Percentiles rank a stretch among this genome's conserved stretches.
These are phyloP conservation scores for Arthrobotrys entomopaga DNA, from an alignment of 2,329 filamentous ascomycete species.

Conservation along the genomic window DNA sequence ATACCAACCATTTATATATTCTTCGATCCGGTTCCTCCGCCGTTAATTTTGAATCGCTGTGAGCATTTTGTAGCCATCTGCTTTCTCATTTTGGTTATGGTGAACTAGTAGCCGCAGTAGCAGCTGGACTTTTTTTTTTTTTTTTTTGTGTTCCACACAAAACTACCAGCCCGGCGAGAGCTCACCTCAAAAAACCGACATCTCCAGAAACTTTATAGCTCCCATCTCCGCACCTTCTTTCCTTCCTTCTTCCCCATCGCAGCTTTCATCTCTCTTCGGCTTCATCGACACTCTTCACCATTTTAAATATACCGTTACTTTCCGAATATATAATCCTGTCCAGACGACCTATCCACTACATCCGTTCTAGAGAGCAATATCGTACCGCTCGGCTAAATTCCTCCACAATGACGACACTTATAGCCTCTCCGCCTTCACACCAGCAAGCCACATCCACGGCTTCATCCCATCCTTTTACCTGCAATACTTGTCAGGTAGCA, in stretches of 20 bases:
- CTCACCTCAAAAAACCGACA: not conserved
- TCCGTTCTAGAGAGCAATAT: not conserved
- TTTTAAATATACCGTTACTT: no score
- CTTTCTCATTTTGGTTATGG: not conserved
- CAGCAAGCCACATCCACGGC: slow-evolving; percentile 15
- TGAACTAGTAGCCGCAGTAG: not conserved
- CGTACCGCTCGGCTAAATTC: not conserved
- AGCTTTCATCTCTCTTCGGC: not conserved
- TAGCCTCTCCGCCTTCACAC: slow-evolving; percentile 44
- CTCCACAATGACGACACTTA: slow-evolving; percentile 46
- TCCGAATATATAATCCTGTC: not conserved
- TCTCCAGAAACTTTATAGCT: not conserved
- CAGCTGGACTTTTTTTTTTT: slow-evolving; percentile 10
- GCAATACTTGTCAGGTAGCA: slow-evolving; percentile 97
- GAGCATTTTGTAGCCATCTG: not conserved
- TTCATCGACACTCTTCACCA: not conserved
- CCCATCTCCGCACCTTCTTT: not conserved
- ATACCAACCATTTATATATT: no score
- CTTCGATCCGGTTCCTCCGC: no score
- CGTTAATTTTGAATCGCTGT: no score
- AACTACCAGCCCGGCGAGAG: slow-evolving; percentile 12
- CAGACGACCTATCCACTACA: slow-evolving; percentile 3
- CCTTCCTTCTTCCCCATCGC: slow-evolving; percentile 3
- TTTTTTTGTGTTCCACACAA: slow-evolving; percentile 33
- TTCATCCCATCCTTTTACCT: slow-evolving; percentile 84